Conservation (phyloP, 208 protist species). For the Crithidia fasciculata region DNA sequence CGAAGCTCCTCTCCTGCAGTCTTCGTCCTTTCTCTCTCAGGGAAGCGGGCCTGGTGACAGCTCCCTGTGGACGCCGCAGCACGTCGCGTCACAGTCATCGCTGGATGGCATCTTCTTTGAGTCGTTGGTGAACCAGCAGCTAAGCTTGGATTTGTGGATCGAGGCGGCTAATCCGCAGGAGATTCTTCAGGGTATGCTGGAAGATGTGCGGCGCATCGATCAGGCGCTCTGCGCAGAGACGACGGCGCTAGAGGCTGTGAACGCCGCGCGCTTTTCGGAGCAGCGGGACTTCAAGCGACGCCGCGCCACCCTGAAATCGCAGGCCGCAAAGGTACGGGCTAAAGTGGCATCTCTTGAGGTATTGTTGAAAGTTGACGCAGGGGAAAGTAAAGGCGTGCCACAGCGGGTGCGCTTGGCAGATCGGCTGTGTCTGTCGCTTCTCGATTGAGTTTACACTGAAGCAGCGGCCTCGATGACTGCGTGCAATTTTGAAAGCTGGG, state of each 20-base stretch:
- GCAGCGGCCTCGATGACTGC: neutral
- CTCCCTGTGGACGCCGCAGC: slow-evolving; percentile 6
- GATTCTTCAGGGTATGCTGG: slow-evolving; percentile 27
- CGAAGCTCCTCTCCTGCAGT: slow-evolving; percentile 5
- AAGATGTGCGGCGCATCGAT: slow-evolving; percentile 26
- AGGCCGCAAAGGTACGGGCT: slow-evolving; percentile 19
- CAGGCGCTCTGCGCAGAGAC: slow-evolving; percentile 17
- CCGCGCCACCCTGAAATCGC: slow-evolving; percentile 24
- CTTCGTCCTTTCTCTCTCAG: slow-evolving; percentile 12
- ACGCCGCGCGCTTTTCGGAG: slow-evolving; percentile 41
- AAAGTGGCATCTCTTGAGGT: slow-evolving; percentile 52
- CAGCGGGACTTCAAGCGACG: slow-evolving; percentile 43
- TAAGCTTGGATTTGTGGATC: slow-evolving; percentile 22
- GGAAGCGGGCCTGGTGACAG: neutral
- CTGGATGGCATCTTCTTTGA: slow-evolving; percentile 48
- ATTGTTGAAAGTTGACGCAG: slow-evolving; percentile 16
- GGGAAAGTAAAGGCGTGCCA: neutral
- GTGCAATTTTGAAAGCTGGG: too few relatives aligned
- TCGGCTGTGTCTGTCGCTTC: slow-evolving; percentile 1
- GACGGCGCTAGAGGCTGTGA: slow-evolving; percentile 26
- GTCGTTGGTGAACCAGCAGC: slow-evolving; percentile 40
- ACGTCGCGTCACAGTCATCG: slow-evolving; percentile 11
- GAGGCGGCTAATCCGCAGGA: slow-evolving; percentile 10
- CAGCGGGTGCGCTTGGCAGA: neutral
- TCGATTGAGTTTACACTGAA: neutral